Evolutionary conservation across 192 early-diverging fungal species (phyloP), one percentile per base, ranked within the genome.

Genomic region (Gamsiella multidivaricata): DNA sequence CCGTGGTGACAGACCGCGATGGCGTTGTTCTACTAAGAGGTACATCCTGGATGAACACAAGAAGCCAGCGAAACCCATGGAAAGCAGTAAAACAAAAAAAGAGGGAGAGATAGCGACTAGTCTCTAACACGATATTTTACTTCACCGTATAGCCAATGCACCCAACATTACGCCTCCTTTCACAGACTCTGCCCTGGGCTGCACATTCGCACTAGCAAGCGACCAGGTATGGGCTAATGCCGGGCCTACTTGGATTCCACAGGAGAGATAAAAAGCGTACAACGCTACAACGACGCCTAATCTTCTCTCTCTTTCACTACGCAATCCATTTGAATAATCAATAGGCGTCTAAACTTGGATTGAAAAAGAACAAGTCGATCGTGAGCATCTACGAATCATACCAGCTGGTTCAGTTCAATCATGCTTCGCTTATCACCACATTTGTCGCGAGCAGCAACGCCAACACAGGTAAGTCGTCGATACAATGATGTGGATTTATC

Each of bases 341-440:
- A 34, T 59, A 89, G 88, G 82, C 86, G n/a, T 86, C 85, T 10
- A 89, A 88, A 58, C 83, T 91, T 18, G 89, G 89, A 32, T 55
- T 91, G 58, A 82, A 84, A 52, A 81, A 78, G 52, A 91, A 89
- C 62, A 87, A 85, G 55, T 81, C 81, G 29, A 88, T 91, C 51
- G 72, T 91, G 1, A 85, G 83, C 42, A 70, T 88, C 6, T 91
- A 84, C 79, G 83, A 70, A 28, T 32, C 81, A 31, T 83, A 87
- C 69, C 88, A 89, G 61, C 51, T 91, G 2, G 82, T 89, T 10
- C 89, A 91, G 60, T 81, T 91, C 73, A 87, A 89, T 60, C 82
- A 88, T 39, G 51, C 78, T 22, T 86, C 89, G 5, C 78, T 91
- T 25, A 83, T 91, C 20, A 82, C 88, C 22, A 89, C 88, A 15